Evolutionary conservation across 2,329 filamentous ascomycete species (phyloP).

Genomic region (Sphaerulina vaccinii): DNA sequence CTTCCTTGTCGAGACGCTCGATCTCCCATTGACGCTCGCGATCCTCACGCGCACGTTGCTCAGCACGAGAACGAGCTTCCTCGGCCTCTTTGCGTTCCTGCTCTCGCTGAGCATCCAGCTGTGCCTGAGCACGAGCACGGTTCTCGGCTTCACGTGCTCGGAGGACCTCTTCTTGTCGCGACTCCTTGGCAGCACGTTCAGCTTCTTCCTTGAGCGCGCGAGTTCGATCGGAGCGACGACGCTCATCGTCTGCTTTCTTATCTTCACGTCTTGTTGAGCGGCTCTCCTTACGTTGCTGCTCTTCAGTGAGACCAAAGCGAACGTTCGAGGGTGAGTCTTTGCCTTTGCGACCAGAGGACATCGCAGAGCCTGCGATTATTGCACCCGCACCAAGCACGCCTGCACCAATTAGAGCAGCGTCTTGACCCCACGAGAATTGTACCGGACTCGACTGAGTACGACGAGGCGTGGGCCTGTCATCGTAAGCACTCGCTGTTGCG

Average conservation of each 20-base stretch:
- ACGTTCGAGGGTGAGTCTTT: slow-evolving; percentile 44
- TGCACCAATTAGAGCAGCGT: slow-evolving; percentile 46
- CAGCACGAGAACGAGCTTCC: slow-evolving; percentile 18
- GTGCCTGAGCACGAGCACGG: slow-evolving; percentile 21
- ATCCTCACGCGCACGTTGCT: slow-evolving; percentile 20
- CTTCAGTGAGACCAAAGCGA: slow-evolving; percentile 58
- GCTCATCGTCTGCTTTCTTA: slow-evolving; percentile 30
- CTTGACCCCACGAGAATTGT: slow-evolving; percentile 27
- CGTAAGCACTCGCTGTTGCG: slow-evolving; percentile 8
- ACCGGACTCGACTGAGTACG: slow-evolving; percentile 36
- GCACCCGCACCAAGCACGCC: slow-evolving; percentile 41
- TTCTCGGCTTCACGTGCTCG: slow-evolving; percentile 32
- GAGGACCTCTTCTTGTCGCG: slow-evolving; percentile 30
- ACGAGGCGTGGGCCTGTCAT: slow-evolving; percentile 33
- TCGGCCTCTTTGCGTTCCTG: slow-evolving; percentile 24
- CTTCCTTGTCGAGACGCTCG: slow-evolving; percentile 31
- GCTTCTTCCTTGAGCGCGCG: slow-evolving; percentile 39
- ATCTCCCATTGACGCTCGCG: slow-evolving; percentile 20
- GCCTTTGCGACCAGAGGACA: slow-evolving; percentile 26
- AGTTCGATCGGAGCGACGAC: slow-evolving; percentile 34
- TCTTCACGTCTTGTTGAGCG: slow-evolving; percentile 39
- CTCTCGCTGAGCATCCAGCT: slow-evolving; percentile 16
- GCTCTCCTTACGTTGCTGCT: slow-evolving; percentile 53
- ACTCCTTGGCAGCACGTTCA: slow-evolving; percentile 29
- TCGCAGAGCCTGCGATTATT: slow-evolving; percentile 32